Evolutionary conservation across 2,329 filamentous ascomycete species (phyloP).

Genomic region (Hypoxylon sp.): DNA sequence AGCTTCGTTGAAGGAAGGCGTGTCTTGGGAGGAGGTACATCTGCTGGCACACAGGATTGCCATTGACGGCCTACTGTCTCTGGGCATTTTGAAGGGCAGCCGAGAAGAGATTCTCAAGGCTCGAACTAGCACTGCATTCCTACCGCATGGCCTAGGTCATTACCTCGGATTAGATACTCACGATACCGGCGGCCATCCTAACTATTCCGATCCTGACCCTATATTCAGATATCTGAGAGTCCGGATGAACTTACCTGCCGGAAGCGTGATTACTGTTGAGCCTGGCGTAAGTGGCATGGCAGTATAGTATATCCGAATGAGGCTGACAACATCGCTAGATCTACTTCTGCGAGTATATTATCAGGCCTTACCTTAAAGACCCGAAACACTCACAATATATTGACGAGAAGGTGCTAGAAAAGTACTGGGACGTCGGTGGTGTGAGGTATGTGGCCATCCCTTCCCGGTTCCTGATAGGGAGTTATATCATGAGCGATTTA

Average conservation of each 20-base stretch:
- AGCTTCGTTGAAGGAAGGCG: conserved; percentile 78
- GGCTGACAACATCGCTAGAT: conserved; percentile 64
- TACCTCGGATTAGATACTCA: conserved; percentile 95
- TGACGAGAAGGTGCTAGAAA: conserved; percentile 77
- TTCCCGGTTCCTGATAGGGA: neutral
- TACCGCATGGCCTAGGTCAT: conserved; percentile 92
- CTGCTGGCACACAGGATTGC: conserved; percentile 83
- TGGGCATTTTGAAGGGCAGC: conserved; percentile 80
- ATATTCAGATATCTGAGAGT: conserved; percentile 92
- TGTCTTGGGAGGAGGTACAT: conserved; percentile 87
- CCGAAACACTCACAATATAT: conserved; percentile 83
- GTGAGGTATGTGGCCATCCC: conserved; percentile 67
- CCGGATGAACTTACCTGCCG: conserved; percentile 79
- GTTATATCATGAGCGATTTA: conserved; percentile 13
- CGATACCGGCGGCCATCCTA: conserved; percentile 83
- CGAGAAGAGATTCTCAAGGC: conserved; percentile 81
- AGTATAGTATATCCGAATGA: neutral
- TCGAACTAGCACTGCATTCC: conserved; percentile 89
- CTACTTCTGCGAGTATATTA: conserved; percentile 93
- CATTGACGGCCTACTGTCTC: conserved; percentile 80
- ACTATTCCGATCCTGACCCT: conserved; percentile 82
- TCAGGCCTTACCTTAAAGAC: conserved; percentile 82
- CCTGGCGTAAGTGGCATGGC: conserved; percentile 76
- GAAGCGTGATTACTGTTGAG: conserved; percentile 93
- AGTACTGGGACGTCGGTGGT: conserved; percentile 87